Evolutionary conservation across 2,329 filamentous ascomycete genomes (phyloP).

Genomic region (Aspergillus sp.): DNA sequence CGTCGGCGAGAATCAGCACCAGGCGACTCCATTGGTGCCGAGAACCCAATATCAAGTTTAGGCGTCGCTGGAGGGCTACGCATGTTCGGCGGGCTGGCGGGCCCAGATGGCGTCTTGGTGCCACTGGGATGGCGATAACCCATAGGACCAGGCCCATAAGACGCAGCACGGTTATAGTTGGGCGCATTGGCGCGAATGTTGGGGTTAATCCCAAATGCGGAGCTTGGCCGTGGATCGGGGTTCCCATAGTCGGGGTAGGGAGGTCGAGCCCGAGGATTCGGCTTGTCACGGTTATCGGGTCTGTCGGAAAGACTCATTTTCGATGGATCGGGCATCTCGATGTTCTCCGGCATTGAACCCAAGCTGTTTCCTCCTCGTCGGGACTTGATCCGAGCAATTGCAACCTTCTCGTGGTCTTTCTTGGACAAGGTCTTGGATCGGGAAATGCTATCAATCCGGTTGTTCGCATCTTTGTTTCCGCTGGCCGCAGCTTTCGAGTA

Average conservation of each 20-base stretch:
- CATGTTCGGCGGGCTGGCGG: conserved; percentile 22
- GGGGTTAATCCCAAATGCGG: conserved; percentile 43
- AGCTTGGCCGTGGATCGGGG: conserved; percentile 36
- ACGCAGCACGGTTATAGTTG: conserved; percentile 25
- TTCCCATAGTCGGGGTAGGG: conserved; percentile 24
- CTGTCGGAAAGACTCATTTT: conserved; percentile 29
- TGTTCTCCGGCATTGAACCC: conserved; percentile 34
- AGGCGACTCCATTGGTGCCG: conserved; percentile 36
- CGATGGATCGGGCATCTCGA: conserved; percentile 44
- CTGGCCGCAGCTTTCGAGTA: conserved; percentile 82
- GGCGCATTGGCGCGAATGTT: conserved; percentile 38
- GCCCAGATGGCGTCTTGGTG: conserved; percentile 11
- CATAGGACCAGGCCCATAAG: conserved; percentile 26
- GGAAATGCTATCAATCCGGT: conserved; percentile 73
- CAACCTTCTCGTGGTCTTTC: conserved; percentile 85
- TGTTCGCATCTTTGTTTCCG: conserved; percentile 81
- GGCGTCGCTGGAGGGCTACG: conserved; percentile 24
- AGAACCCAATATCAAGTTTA: conserved; percentile 41
- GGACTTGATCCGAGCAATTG: conserved; percentile 78
- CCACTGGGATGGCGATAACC: conserved; percentile 20
- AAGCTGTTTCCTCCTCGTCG: conserved; percentile 49
- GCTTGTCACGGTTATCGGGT: conserved; percentile 35
- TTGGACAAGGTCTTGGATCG: conserved; percentile 78
- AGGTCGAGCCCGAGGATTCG: conserved; percentile 26
- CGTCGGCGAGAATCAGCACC: conserved; percentile 24